Conservation (phyloP, 768 basidiomycete species). For the Mycena amicta region DNA sequence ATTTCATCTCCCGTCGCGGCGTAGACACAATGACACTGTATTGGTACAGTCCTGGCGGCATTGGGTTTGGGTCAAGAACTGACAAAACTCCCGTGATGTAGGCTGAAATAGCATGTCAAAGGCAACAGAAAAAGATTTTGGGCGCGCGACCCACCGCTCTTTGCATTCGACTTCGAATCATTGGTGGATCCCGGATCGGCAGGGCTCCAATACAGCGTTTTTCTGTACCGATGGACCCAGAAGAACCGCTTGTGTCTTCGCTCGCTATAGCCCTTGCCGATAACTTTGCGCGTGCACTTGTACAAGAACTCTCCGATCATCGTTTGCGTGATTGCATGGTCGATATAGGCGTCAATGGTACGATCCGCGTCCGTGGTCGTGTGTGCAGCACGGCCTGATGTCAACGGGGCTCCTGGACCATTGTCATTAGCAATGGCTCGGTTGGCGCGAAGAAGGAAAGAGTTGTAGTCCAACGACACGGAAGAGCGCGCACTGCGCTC, state of each 20-base stretch:
- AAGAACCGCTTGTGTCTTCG: conserved; percentile 93
- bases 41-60: conserved; percentile 90
- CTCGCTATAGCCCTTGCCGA: conserved; percentile 90
- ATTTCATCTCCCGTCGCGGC: conserved; percentile 94
- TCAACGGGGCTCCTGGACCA: conserved; percentile 40
- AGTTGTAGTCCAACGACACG: conserved; percentile 75
- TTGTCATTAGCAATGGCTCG: conserved; percentile 31
- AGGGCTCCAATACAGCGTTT: conserved; percentile 96
- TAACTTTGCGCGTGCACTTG: conserved; percentile 89
- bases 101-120: conserved; percentile 49
- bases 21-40: conserved; percentile 93
- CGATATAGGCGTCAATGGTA: conserved; percentile 49
- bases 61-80: conserved; percentile 94
- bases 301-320: conserved; percentile 99
- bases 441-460: conserved; percentile 33
- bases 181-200: conserved; percentile 88
- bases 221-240: conserved; percentile 99
- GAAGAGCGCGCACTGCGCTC: conserved; percentile 78
- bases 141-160: conserved; percentile 79
- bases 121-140: conserved; percentile 2
- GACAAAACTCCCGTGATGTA: conserved; percentile 91
- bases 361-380: conserved; percentile 38
- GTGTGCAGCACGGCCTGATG: conserved; percentile 37
- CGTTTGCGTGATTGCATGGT: conserved; percentile 97
- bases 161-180: conserved; percentile 90